Evolutionary conservation across 768 basidiomycete genomes (phyloP).

Genomic region (Rhizopogon roseolus): DNA sequence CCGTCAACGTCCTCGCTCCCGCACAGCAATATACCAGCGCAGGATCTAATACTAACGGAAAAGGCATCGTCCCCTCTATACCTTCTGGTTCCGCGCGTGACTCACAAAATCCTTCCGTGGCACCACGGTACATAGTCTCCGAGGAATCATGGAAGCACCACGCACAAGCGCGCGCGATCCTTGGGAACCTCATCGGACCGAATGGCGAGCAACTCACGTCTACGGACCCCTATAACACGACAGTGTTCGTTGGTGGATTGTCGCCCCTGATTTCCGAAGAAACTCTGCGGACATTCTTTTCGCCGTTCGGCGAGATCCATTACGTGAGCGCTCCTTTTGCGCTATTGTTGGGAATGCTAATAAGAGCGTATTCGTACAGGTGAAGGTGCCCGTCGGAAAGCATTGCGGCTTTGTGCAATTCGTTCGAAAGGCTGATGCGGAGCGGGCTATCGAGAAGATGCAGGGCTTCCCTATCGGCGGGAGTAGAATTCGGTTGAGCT

Average conservation of each 20-base stretch:
- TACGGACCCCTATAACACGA: conserved; percentile 94
- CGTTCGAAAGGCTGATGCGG: conserved; percentile 86
- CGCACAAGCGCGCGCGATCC: conserved; percentile 75
- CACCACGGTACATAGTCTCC: conserved; percentile 52
- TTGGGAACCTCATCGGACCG: conserved; percentile 80
- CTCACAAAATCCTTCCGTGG: conserved; percentile 33
- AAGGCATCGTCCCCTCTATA: conserved; percentile 24
- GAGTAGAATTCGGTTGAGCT: conserved; percentile 84
- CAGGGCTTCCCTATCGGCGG: conserved; percentile 95
- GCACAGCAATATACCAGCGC: conserved; percentile 41
- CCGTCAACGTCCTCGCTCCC: conserved; percentile 41
- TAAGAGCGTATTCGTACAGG: conserved; percentile 37
- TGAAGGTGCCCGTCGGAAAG: conserved; percentile 95
- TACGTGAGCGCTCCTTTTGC: conserved; percentile 52
- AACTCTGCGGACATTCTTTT: conserved; percentile 84
- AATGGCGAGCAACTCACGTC: conserved; percentile 85
- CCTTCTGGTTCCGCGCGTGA: conserved; percentile 37
- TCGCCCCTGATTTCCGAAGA: conserved; percentile 89
- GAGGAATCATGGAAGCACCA: conserved; percentile 86
- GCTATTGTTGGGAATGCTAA: conserved; percentile 1
- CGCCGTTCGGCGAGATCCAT: conserved; percentile 90
- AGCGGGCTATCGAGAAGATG: conserved; percentile 93
- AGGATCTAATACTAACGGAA: conserved; percentile 25
- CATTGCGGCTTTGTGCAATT: conserved; percentile 97
- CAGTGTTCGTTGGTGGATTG: conserved; percentile 90